Evolutionary conservation across 768 basidiomycete species (phyloP).

Genomic region (Pleurotus sapidus): DNA sequence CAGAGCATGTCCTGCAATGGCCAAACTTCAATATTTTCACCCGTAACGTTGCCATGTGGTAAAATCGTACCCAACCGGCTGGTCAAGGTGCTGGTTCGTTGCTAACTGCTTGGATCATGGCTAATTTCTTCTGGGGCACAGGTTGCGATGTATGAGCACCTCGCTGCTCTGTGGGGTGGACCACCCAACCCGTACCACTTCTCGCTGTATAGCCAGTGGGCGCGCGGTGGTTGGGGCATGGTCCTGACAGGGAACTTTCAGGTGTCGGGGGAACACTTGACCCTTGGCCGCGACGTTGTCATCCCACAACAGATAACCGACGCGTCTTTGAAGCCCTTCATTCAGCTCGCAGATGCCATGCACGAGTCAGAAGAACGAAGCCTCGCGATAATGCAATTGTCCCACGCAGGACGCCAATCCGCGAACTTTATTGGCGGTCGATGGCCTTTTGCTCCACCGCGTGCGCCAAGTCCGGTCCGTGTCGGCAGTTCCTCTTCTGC

Average conservation of each 20-base stretch:
- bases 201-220: constrained; percentile 74
- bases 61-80: constrained; percentile 44
- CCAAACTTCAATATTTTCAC: constrained; percentile 13
- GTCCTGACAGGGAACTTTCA: constrained; percentile 85
- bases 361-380: constrained; percentile 21
- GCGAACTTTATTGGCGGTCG: constrained; percentile 70
- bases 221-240: constrained; percentile 80
- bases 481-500: constrained; percentile 30
- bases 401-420: constrained; percentile 83
- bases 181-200: constrained; percentile 66
- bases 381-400: constrained; percentile 79
- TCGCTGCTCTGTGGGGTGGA: constrained; percentile 63
- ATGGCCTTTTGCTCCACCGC: constrained; percentile 51
- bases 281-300: constrained; percentile 71
- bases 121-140: constrained; percentile 23
- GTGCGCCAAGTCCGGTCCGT: constrained; percentile 68
- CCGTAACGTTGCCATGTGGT: constrained; percentile 38
- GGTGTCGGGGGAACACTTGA: constrained; percentile 58
- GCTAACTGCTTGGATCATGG: background rate
- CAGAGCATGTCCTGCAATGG: no score
- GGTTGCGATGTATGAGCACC: constrained; percentile 91
- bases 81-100: constrained; percentile 42
- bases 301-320: constrained; percentile 44
- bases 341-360: constrained; percentile 45
- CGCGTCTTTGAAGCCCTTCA: constrained; percentile 47